These are phyloP conservation scores for Mortierella sp. DNA, from an alignment of 371 early-diverging fungal species.

Conservation along the genomic window DNA sequence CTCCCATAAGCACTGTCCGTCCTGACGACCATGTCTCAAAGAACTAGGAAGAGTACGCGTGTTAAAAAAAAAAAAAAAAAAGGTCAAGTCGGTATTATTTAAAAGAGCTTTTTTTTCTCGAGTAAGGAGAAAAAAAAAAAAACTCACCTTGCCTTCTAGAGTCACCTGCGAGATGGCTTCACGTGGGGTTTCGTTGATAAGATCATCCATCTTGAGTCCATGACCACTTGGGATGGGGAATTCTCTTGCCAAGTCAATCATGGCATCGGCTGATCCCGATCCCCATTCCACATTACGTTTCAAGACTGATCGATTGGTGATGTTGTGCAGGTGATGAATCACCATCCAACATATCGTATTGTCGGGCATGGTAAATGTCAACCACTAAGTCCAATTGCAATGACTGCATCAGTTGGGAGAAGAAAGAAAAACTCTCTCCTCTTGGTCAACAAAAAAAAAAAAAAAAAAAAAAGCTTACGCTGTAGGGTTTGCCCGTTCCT, in stretches of 20 bases:
- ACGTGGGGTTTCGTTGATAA: conserved; percentile 19
- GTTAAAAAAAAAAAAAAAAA: neutral
- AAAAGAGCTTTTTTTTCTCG: no score
- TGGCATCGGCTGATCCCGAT: conserved; percentile 7
- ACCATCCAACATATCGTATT: conserved; percentile 26
- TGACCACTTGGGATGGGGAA: conserved; percentile 17
- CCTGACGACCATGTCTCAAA: conserved; percentile 24
- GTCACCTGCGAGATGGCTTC: conserved; percentile 16
- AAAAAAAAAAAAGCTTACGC: neutral
- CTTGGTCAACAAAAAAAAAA: no score
- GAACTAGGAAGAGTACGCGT: no score
- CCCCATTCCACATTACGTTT: conserved; percentile 19
- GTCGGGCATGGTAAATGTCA: conserved; percentile 18
- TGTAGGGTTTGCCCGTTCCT: conserved; percentile 15
- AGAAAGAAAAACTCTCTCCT: neutral
- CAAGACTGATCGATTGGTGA: conserved; percentile 6
- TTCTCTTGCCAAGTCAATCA: conserved; percentile 3
- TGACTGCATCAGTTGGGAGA: neutral
- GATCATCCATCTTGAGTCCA: conserved; percentile 3
- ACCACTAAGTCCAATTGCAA: conserved; percentile 6
- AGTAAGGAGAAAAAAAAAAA: no score
- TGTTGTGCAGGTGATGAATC: conserved; percentile 14
- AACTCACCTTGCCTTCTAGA: conserved; percentile 20
- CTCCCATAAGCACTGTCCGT: conserved; percentile 13
- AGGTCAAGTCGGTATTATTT: no score